phyloP scores from a whole-genome alignment of 2,329 filamentous ascomycete species.

The Didymella sp. region DNA sequence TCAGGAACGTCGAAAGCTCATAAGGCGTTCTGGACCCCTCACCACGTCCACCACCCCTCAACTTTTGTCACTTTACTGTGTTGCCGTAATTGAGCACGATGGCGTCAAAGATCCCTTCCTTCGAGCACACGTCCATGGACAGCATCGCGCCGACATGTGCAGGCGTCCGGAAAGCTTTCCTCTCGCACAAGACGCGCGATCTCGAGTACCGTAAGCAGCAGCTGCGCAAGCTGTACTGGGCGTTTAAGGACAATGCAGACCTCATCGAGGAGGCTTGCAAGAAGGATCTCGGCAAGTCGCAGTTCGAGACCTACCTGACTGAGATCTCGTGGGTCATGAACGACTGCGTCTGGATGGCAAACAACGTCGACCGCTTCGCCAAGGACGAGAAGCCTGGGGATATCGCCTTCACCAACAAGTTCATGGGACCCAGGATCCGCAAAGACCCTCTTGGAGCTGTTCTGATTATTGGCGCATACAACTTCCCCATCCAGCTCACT shows the following conservation, averaged over 20 bases:
- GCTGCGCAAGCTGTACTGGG: constrained; percentile 96
- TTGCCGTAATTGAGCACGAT: constrained; percentile 3
- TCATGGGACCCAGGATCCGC: constrained; percentile 76
- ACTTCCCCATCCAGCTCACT: constrained; percentile 86
- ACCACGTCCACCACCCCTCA: background rate
- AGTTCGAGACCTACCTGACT: constrained; percentile 73
- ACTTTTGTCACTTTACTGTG: background rate
- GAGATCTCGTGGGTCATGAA: constrained; percentile 82
- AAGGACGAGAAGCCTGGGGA: constrained; percentile 79
- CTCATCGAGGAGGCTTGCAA: constrained; percentile 77
- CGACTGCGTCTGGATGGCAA: constrained; percentile 79
- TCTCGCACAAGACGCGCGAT: constrained; percentile 80
- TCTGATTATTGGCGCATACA: constrained; percentile 90
- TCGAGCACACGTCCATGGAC: constrained; percentile 48
- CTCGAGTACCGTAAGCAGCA: constrained; percentile 83
- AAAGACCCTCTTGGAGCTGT: constrained; percentile 88
- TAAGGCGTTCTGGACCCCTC: constrained; percentile 15
- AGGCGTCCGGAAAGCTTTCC: constrained; percentile 72
- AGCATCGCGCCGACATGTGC: constrained; percentile 49
- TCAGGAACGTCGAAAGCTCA: constrained; percentile 8
- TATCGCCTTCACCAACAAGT: constrained; percentile 70
- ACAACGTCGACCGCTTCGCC: constrained; percentile 80
- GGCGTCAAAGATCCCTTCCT: constrained; percentile 36
- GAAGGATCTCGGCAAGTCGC: constrained; percentile 78
- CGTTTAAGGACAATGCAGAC: constrained; percentile 76